Conservation (phyloP, 306 rosid species). For the Fragaria iinumae region DNA sequence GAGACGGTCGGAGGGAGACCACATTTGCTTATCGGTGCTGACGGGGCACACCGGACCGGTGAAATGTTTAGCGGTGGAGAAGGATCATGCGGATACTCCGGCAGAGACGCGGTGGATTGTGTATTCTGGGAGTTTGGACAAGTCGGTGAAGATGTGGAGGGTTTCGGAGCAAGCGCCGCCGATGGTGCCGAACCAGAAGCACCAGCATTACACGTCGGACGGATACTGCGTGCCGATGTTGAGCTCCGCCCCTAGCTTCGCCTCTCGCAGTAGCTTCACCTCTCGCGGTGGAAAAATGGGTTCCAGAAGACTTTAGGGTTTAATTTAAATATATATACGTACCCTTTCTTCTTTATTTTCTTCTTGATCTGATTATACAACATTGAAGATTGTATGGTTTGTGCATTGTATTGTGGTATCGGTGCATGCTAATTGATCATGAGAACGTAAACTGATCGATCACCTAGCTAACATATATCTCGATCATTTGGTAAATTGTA, state of each 20-base stretch:
- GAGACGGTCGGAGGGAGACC: conserved; percentile 50
- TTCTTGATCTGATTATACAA: not conserved
- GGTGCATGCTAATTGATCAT: not conserved
- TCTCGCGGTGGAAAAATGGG: conserved; percentile 36
- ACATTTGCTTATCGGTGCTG: conserved; percentile 40
- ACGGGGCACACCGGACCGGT: conserved; percentile 84
- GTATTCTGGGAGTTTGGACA: conserved; percentile 92
- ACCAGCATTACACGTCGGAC: conserved; percentile 9
- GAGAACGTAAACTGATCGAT: not conserved
- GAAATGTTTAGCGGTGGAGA: conserved; percentile 76
- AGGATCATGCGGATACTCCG: conserved; percentile 27
- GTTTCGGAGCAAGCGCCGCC: conserved; percentile 41
- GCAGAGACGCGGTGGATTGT: conserved; percentile 56
- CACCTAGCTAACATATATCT: not conserved
- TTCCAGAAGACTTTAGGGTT: conserved; percentile 34
- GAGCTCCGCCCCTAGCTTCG: conserved; percentile 29
- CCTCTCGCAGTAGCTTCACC: conserved; percentile 32
- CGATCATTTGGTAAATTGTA: not conserved
- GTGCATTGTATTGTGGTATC: not conserved
- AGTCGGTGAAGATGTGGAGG: conserved; percentile 87
- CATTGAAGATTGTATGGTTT: not conserved
- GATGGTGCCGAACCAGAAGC: conserved; percentile 4
- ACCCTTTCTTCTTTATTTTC: not conserved
- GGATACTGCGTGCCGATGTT: conserved; percentile 8
- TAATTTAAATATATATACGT: not conserved